phyloP scores from a whole-genome alignment of 306 rosid genomes.

The Carpinus viminea region DNA sequence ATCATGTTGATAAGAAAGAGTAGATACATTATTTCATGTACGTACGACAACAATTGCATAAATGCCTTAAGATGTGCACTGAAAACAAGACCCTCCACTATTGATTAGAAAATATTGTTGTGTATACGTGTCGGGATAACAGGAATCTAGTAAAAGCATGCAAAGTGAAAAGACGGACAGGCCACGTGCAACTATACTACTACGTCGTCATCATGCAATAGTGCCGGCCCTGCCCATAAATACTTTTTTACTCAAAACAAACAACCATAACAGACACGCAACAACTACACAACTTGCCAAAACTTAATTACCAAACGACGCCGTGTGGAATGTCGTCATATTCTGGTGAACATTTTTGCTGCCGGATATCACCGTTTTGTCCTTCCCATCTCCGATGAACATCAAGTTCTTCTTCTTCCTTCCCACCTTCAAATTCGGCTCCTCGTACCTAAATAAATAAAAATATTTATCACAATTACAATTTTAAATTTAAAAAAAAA shows the following conservation, averaged over 20 bases:
- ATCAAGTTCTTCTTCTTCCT: constrained; percentile 78
- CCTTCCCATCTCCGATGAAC: constrained; percentile 93
- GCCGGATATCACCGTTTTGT: constrained; percentile 68
- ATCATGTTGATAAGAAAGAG: background rate
- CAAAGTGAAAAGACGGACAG: background rate
- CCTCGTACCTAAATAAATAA: constrained; percentile 60
- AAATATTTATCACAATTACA: background rate
- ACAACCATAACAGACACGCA: background rate
- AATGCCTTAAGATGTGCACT: background rate
- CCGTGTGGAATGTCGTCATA: constrained; percentile 90
- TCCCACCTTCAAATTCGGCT: constrained; percentile 77
- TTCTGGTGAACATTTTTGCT: constrained; percentile 35
- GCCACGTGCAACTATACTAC: constrained; percentile 36
- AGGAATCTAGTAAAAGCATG: background rate
- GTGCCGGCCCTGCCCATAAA: constrained; percentile 14
- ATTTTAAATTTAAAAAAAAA: background rate
- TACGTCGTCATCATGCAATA: constrained; percentile 10
- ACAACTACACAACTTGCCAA: too few species aligned
- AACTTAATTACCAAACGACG: constrained; percentile 65
- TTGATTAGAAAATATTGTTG: background rate
- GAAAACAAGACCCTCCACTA: background rate
- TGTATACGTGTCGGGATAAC: background rate
- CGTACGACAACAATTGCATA: constrained; percentile 18
- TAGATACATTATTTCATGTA: background rate
- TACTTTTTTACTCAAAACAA: background rate